Evolutionary conservation across 495 filamentous ascomycete species (phyloP), one percentile per base, ranked within the genome.

Genomic region (Podospora appendiculata): DNA sequence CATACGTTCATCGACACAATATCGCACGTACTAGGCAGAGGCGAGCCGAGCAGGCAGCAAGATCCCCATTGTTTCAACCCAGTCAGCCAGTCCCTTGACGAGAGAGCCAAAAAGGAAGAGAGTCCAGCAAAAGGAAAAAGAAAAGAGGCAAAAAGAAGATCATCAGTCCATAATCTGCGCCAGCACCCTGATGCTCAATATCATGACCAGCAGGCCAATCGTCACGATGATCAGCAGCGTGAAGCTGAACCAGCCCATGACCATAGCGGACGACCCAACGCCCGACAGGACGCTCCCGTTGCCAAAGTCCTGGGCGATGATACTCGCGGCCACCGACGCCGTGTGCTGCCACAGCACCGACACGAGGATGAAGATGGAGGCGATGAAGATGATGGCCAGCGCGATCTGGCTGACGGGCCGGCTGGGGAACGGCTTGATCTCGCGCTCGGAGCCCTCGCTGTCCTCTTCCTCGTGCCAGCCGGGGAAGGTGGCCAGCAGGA

Each of bases 181-280:
- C 36, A 93, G 68, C 32, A 94, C 72, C 34, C 80, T 77, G 58
- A 95, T 89, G 70, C 89, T 95, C 64, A 95, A 71, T 55, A 95
- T 94, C 92, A 97, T 97, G 57, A 96, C 86, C 38, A 97, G 74
- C 66, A 97, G 67, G 19, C 92, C 92, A 63, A 96, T 94, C 14
- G 92, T 95, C 32, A 95, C 90, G 35, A 96, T 83, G 50, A 96
- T 92, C 55, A 97, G 75, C 52, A 96, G 62, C 34, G 86, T 87
- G 61, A 97, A 97, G 12, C 89, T 87, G 67, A 97, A 96, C 92
- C 92, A 97, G 25, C 92, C 92, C 59, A 97, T 77, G 32, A 96
- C 87, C 89, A 97, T 97, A 9, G 92, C 92, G 4, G 84, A 87
- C 6, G 87, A 87, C 3, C 92, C 92, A 39, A 97, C 90, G 12